Evolutionary conservation across 139 green algal species (phyloP).

Genomic region (Pseudopediastrum boryanum): DNA sequence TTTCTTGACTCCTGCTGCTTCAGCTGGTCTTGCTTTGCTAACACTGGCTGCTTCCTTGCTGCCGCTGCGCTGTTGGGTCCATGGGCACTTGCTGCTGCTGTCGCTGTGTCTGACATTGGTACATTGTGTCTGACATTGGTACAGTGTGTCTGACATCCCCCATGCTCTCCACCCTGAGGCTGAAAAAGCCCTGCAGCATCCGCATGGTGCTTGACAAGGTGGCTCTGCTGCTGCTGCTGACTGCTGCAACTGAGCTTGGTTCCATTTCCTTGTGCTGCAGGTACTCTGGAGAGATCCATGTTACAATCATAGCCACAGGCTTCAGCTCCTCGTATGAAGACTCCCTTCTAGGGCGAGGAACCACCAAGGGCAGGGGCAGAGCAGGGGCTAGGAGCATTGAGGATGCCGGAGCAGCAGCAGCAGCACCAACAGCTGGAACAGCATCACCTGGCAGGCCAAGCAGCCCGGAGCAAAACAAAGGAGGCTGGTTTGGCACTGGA

Average conservation of each 20-base stretch:
- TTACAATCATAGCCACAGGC: slow-evolving; percentile 93
- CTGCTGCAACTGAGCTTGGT: no score
- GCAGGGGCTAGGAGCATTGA: background rate
- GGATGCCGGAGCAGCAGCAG: background rate
- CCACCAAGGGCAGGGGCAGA: background rate
- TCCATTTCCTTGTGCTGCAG: no score
- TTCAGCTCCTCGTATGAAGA: slow-evolving; percentile 81
- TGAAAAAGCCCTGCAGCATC: background rate
- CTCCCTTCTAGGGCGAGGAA: slow-evolving; percentile 44
- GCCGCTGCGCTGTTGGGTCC: background rate
- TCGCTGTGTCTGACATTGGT: background rate
- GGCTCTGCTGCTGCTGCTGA: background rate
- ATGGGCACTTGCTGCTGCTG: background rate
- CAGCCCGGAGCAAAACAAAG: no score
- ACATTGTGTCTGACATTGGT: background rate
- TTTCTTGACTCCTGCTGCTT: no score
- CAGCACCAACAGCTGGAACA: slow-evolving; percentile 1
- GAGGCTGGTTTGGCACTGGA: no score
- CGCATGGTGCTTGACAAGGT: background rate
- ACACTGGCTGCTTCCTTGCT: background rate
- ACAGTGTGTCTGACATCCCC: background rate
- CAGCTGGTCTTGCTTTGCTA: no score
- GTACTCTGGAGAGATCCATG: slow-evolving; percentile 64
- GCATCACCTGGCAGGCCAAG: background rate
- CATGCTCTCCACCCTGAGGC: background rate